Evolutionary conservation across 306 rosid species (phyloP), one percentile per base, ranked within the genome.

Genomic region (Casuarina glauca): DNA sequence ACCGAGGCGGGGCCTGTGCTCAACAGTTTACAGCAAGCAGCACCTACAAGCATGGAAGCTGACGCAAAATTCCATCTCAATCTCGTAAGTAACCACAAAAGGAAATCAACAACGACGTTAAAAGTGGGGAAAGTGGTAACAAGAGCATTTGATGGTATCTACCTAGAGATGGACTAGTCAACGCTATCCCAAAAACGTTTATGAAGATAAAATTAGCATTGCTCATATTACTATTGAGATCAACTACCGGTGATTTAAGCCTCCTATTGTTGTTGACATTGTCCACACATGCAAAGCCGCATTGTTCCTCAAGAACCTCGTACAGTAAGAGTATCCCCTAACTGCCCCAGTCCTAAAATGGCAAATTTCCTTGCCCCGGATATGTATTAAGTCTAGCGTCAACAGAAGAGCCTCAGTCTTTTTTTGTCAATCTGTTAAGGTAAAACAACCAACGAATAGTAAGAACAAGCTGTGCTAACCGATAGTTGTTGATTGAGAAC

Each of bases 281-380:
- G 69, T 13, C 43, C 69, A 62, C 9, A 36, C 69, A 62, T 62
- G 44, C 16, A 17, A 66, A 66, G 71, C 48, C 13, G 71, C 71
- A 41, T 66, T 41, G 71, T 41, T 46, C 13, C 13, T 2, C 46
- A 64, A 3, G 9, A 2, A 41, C 48, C 0, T 5, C 6, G 26
- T 64, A 0, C 12, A 19, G 6, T 2, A 16, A 9, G 4, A 41
- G 4, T 41, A 41, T 10, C 1, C 5, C 85, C 82, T 9, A 78
- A 6, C 6, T 0, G 0, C 1, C 76, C 78, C n/a, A 73, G 1
- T 19, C 79, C 85, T 4, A n/a, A 53, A 9, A 73, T 4, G 32
- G 9, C 82, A 2, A 82, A 12, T 70, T 82, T 82, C 49, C 79
- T 55, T 54, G 85, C 82, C 54, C 85, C 76, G 4, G 7, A 32